Base-by-base conservation (phyloP, 352 stramenopile species). In the Elongisporangium prolatum region DNA sequence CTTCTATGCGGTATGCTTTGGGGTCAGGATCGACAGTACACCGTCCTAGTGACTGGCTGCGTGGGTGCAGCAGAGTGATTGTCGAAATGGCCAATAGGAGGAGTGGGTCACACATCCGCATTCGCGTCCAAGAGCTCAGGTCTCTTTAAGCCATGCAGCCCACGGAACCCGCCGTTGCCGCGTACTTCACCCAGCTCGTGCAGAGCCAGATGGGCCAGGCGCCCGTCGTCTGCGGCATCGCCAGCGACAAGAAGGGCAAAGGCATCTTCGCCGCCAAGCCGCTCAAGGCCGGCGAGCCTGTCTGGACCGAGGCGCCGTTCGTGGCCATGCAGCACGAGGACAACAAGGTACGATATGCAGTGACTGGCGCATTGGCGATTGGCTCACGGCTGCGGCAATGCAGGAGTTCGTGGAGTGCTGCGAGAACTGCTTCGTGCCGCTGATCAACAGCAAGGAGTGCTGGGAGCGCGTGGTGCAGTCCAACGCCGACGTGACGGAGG, bases 371-470 rank as follows among this genome's bases (percentile, higher is more conserved):
- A 44, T 16, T 44, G 34, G 34, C 4, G 5, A 9, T 25, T 65
- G 13, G 10, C 25, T 49, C 10, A 50, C 16, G 10, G 48, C n/a
- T 21, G 16, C 38, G 21, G 24, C 0, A 17, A 20, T 58, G 22
- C 20, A 67, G 56, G 80, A 87, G 65, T 88, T 88, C 56, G 74
- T 88, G 21, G 77, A 88, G 60, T 88, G 75, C 59, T 93, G 84
- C 58, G 81, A 85, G 56, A 84, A 90, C 57, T 93, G 84, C 72
- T 90, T 90, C 56, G 79, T 89, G 54, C 78, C 77, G 56, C 68
- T 89, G 21, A 83, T 89, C 61, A 75, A 88, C 68, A 82, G 65
- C 61, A 75, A 77, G 50, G 68, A 70, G 17, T 73, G 65, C 48
- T 91, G 81, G 81, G 72, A 80, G 13, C 67, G 79, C 21, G 75